Conservation (phyloP, 306 rosid species). For the Potentilla sterilis region DNA sequence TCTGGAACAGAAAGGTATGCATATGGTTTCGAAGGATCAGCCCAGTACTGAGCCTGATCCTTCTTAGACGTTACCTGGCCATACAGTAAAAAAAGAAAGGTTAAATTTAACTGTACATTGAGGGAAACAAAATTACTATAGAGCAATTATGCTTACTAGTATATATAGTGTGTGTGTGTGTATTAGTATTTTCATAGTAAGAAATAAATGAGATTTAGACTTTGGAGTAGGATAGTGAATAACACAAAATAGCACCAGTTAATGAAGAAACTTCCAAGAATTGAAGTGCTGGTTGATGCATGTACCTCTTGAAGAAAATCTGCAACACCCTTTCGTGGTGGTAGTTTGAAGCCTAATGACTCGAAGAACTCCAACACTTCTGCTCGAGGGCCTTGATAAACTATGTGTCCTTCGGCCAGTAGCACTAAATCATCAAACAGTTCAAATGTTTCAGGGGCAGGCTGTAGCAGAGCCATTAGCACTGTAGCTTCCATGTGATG, state of each 20-base stretch:
- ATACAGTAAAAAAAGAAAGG: not conserved
- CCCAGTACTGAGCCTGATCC: conserved; percentile 94
- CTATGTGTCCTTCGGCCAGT: conserved; percentile 65
- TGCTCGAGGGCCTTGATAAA: conserved; percentile 80
- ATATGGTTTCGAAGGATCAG: conserved; percentile 67
- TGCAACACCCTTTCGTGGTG: conserved; percentile 79
- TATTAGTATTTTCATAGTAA: not conserved
- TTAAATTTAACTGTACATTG: not conserved
- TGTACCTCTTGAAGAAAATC: conserved; percentile 94
- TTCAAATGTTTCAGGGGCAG: conserved; percentile 91
- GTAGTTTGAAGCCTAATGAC: conserved; percentile 66
- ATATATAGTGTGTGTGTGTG: no score
- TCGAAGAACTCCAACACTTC: conserved; percentile 68
- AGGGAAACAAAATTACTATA: not conserved
- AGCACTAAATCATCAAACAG: conserved; percentile 80
- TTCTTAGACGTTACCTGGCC: conserved; percentile 79
- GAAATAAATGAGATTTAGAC: not conserved
- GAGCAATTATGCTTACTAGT: not conserved
- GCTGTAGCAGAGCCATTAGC: conserved; percentile 85
- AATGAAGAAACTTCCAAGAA: not conserved
- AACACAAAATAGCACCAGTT: not conserved
- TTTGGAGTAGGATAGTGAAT: not conserved
- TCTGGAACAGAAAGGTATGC: conserved; percentile 52
- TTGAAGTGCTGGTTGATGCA: not conserved
- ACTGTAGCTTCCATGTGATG: conserved; percentile 85